These are phyloP conservation scores for Leccinum ochraceum DNA, from an alignment of 768 basidiomycete species.

Conservation along the genomic window DNA sequence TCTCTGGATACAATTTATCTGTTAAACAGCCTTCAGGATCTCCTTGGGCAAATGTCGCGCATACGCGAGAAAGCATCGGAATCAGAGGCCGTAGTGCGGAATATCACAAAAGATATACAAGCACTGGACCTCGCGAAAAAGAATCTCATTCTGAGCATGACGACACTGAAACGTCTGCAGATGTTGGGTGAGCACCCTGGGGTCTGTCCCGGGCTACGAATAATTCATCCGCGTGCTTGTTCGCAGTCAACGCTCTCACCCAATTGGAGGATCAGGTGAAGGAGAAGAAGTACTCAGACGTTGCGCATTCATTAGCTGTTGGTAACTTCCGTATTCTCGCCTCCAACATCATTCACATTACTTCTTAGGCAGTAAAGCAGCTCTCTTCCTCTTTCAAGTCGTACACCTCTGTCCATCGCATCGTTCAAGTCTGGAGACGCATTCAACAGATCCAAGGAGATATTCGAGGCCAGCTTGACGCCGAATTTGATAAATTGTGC, in stretches of 20 bases:
- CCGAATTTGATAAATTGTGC: slow-evolving; percentile 91
- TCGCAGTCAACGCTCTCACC: slow-evolving; percentile 73
- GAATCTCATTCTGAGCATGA: slow-evolving; percentile 89
- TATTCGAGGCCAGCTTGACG: slow-evolving; percentile 77
- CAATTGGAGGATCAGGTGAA: slow-evolving; percentile 79
- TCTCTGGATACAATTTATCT: neutral
- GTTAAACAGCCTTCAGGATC: slow-evolving; percentile 56
- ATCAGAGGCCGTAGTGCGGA: slow-evolving; percentile 92
- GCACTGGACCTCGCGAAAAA: slow-evolving; percentile 91
- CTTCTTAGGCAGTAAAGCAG: slow-evolving; percentile 78
- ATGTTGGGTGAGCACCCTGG: slow-evolving; percentile 77
- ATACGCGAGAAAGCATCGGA: slow-evolving; percentile 97
- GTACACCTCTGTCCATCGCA: slow-evolving; percentile 72
- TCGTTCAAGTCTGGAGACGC: slow-evolving; percentile 75
- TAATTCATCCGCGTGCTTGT: neutral
- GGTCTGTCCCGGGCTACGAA: neutral
- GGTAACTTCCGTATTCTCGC: slow-evolving; percentile 34
- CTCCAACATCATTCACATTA: neutral
- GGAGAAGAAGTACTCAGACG: slow-evolving; percentile 79
- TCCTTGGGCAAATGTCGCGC: slow-evolving; percentile 92
- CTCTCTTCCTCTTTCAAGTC: slow-evolving; percentile 79
- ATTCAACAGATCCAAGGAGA: slow-evolving; percentile 84
- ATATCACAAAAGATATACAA: slow-evolving; percentile 97
- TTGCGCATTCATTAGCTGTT: slow-evolving; percentile 79
- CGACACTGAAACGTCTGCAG: slow-evolving; percentile 83